A percentile compares a stretch with the other conserved stretches of the same genome.
Conservation (phyloP, 805 yeast species). For the Candida ortonii region DNA sequence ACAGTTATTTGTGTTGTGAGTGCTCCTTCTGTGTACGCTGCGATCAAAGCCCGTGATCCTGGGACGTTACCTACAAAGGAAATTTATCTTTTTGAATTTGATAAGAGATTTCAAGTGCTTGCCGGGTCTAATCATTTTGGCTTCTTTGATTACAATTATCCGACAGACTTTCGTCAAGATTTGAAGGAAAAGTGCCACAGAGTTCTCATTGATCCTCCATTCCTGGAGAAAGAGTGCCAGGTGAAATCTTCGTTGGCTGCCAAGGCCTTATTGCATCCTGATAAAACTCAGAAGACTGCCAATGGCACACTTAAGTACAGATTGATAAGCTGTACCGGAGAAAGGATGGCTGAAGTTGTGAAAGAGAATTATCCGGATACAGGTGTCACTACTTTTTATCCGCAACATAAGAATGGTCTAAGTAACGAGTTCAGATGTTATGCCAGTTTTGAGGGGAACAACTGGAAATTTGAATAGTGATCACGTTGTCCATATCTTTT, state of each 20-base stretch:
- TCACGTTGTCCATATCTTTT: too few relatives aligned
- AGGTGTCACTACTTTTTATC: slow-evolving; percentile 61
- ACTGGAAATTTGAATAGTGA: slow-evolving; percentile 59
- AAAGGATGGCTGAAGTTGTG: slow-evolving; percentile 73
- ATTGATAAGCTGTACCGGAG: slow-evolving; percentile 82
- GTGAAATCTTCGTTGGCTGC: slow-evolving; percentile 66
- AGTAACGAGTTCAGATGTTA: slow-evolving; percentile 88
- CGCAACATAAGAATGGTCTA: slow-evolving; percentile 81
- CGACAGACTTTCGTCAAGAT: slow-evolving; percentile 55
- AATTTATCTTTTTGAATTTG: slow-evolving; percentile 76
- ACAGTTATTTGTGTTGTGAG: slow-evolving; percentile 75
- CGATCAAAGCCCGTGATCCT: slow-evolving; percentile 54
- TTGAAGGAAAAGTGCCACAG: slow-evolving; percentile 65
- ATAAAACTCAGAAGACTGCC: slow-evolving; percentile 37
- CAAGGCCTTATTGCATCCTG: slow-evolving; percentile 47
- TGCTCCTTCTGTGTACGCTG: slow-evolving; percentile 93
- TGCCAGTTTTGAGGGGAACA: slow-evolving; percentile 66
- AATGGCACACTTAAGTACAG: slow-evolving; percentile 43
- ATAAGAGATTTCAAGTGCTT: slow-evolving; percentile 68
- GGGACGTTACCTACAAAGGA: slow-evolving; percentile 59
- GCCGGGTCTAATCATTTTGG: slow-evolving; percentile 67
- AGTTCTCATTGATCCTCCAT: slow-evolving; percentile 84
- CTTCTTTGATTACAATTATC: slow-evolving; percentile 73
- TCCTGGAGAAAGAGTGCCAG: slow-evolving; percentile 79
- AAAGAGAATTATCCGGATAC: slow-evolving; percentile 61